Conservation (phyloP, 352 stramenopile genomes). For the Pythium rhizo-oryzae region DNA sequence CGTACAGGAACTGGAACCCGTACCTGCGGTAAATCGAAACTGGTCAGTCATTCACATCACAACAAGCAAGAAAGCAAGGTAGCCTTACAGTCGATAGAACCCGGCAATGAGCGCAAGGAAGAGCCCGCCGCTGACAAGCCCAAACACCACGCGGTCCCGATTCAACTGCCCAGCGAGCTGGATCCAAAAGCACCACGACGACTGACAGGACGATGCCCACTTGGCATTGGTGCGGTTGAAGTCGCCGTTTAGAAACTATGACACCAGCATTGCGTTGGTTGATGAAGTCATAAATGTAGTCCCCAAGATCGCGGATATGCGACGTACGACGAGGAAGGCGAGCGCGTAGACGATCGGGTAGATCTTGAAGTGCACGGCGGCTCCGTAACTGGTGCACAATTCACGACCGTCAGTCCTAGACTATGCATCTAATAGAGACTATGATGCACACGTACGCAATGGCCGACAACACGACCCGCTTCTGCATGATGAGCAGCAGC, state of each 20-base stretch:
- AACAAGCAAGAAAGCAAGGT: slow-evolving; percentile 38
- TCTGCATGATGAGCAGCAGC: slow-evolving; percentile 83
- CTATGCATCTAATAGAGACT: not conserved
- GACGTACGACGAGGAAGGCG: slow-evolving; percentile 80
- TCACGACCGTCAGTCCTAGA: not conserved
- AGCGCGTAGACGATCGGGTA: slow-evolving; percentile 98
- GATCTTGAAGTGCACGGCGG: slow-evolving; percentile 98
- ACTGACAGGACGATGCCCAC: slow-evolving; percentile 49
- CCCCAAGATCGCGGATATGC: not conserved
- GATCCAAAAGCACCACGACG: slow-evolving; percentile 57
- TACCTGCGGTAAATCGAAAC: slow-evolving; percentile 35
- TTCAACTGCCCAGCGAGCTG: slow-evolving; percentile 58
- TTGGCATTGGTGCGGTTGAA: slow-evolving; percentile 54
- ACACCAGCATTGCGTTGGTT: not conserved
- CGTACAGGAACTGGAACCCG: slow-evolving; percentile 93
- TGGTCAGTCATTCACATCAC: slow-evolving; percentile 1
- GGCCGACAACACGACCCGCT: slow-evolving; percentile 70
- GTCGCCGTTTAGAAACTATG: slow-evolving; percentile 73
- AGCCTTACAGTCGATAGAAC: slow-evolving; percentile 68
- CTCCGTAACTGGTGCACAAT: slow-evolving; percentile 79
- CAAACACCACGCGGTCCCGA: slow-evolving; percentile 88
- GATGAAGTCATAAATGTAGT: not conserved
- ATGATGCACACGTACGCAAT: slow-evolving; percentile 47
- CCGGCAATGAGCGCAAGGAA: slow-evolving; percentile 85
- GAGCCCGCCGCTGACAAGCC: slow-evolving; percentile 81